phyloP scores from a whole-genome alignment of 1,284 basidiomycete species.

The Ustilago tritici region DNA sequence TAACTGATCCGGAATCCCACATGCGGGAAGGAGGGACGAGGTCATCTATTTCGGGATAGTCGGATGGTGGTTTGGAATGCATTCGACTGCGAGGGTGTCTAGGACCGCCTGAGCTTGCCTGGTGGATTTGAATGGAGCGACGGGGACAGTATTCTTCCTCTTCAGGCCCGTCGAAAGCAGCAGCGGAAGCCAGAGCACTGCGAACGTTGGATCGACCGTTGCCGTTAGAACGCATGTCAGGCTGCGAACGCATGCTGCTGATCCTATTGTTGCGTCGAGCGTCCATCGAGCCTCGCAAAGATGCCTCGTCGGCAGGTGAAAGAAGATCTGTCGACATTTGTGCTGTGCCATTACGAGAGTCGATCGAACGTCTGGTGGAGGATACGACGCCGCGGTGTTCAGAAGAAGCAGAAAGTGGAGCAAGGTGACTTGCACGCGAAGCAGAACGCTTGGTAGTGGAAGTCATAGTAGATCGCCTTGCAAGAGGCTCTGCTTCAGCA shows the following conservation, averaged over 20 bases:
- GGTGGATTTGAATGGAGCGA: slow-evolving; percentile 18
- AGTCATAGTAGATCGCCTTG: slow-evolving; percentile 5
- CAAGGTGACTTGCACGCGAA: slow-evolving; percentile 19
- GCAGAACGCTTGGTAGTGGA: slow-evolving; percentile 13
- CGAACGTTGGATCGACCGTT: slow-evolving; percentile 11
- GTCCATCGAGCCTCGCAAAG: slow-evolving; percentile 34
- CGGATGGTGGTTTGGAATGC: slow-evolving; percentile 8
- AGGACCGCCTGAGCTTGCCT: background rate
- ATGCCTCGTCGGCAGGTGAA: slow-evolving; percentile 13
- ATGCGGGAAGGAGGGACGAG: slow-evolving; percentile 29
- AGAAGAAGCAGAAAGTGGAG: slow-evolving; percentile 12
- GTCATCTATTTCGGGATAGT: slow-evolving; percentile 46
- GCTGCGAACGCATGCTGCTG: slow-evolving; percentile 24
- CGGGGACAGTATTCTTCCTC: slow-evolving; percentile 7
- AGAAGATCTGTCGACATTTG: slow-evolving; percentile 12
- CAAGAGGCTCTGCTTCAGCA: slow-evolving; percentile 3
- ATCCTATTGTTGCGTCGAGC: slow-evolving; percentile 14
- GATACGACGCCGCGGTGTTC: slow-evolving; percentile 8
- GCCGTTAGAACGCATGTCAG: slow-evolving; percentile 13
- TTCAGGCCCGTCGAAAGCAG: slow-evolving; percentile 10
- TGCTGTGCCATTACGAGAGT: slow-evolving; percentile 14
- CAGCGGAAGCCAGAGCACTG: slow-evolving; percentile 34
- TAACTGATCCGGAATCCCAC: slow-evolving; percentile 24
- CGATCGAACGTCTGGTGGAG: slow-evolving; percentile 12
- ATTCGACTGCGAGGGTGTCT: slow-evolving; percentile 16